These are phyloP conservation scores for Babesia ovis DNA, from an alignment of 169 alveolate genomes.

Conservation along the genomic window DNA sequence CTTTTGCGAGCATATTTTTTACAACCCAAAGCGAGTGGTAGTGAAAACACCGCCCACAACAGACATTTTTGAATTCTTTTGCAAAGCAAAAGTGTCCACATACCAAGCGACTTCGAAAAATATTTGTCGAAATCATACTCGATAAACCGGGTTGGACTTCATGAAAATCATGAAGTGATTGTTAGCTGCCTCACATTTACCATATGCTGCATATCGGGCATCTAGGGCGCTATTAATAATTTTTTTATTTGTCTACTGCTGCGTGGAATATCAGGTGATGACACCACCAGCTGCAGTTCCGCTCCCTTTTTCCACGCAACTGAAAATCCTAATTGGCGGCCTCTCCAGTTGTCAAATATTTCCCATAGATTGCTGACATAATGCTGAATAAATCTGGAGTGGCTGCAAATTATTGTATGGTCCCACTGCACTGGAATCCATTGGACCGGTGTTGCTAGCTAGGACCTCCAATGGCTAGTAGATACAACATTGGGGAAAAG, in stretches of 20 bases:
- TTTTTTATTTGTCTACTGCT: background rate
- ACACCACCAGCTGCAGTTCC: conserved; percentile 3
- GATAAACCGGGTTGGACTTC: conserved; percentile 17
- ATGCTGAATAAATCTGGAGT: too few relatives aligned
- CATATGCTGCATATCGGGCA: background rate
- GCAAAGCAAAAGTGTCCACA: background rate
- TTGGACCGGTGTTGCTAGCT: too few relatives aligned
- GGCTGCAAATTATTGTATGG: too few relatives aligned
- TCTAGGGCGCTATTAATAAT: conserved; percentile 2
- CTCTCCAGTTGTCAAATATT: too few relatives aligned
- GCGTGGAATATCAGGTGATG: background rate
- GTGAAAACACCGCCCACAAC: background rate
- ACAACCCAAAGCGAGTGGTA: background rate
- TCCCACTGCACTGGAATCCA: too few relatives aligned
- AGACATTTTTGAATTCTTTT: background rate
- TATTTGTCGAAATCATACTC: background rate
- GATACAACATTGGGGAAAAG: background rate
- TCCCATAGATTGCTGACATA: too few relatives aligned
- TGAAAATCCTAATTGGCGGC: too few relatives aligned
- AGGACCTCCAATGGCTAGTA: background rate
- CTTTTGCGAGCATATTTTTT: background rate
- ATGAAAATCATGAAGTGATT: conserved; percentile 12
- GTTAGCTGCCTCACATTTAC: background rate
- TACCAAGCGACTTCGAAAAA: background rate
- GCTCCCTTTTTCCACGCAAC: too few relatives aligned